These are phyloP conservation scores for Scortechinia acanthostroma DNA, from an alignment of 2,329 filamentous ascomycete species.

Conservation along the genomic window DNA sequence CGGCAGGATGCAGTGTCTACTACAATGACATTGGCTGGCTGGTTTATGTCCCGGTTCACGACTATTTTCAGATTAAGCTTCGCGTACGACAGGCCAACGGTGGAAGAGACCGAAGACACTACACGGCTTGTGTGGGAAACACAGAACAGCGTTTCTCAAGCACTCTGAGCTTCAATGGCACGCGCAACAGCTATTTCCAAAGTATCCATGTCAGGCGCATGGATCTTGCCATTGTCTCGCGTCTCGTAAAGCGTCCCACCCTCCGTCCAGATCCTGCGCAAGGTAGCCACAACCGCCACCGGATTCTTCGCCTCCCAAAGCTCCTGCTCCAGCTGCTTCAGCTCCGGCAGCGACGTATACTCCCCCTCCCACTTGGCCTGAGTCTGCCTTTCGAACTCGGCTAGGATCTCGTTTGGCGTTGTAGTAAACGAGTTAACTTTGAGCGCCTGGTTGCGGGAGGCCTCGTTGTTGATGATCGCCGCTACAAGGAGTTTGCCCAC, in stretches of 20 bases:
- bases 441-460: conserved; percentile 44
- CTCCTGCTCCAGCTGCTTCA: conserved; percentile 48
- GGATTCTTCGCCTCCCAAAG: conserved; percentile 45
- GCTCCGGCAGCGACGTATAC: conserved; percentile 40
- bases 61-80: too few relatives aligned
- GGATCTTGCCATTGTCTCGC: conserved; percentile 6
- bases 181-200: too few relatives aligned
- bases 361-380: conserved; percentile 42
- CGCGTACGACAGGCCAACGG: too few relatives aligned
- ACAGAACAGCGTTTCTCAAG: too few relatives aligned
- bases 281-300: conserved; percentile 44
- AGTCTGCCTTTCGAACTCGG: conserved; percentile 64
- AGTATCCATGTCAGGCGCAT: too few relatives aligned
- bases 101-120: too few relatives aligned
- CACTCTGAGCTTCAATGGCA: too few relatives aligned
- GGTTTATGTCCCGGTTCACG: too few relatives aligned
- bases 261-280: conserved; percentile 67
- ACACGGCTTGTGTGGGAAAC: too few relatives aligned
- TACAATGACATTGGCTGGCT: too few relatives aligned
- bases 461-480: conserved; percentile 48
- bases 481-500: conserved; percentile 62
- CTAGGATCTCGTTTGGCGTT: conserved; percentile 52
- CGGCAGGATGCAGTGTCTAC: too few relatives aligned
- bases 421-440: conserved; percentile 68
- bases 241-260: conserved; percentile 66